Conservation (phyloP, 768 basidiomycete genomes). For the Candolleomyces aberdarensis region DNA sequence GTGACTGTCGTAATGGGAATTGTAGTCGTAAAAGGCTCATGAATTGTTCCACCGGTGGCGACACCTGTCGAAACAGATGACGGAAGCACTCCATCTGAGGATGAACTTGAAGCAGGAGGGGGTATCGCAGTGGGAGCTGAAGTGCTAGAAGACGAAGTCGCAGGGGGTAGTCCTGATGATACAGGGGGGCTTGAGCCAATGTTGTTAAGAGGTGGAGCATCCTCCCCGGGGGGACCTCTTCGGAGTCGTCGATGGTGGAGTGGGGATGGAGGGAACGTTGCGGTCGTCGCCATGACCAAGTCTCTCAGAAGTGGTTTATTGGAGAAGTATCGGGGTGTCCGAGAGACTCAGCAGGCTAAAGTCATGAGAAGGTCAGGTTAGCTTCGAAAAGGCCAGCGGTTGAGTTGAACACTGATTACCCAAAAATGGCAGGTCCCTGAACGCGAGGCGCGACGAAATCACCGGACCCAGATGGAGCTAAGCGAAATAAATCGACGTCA, state of each 20-base stretch:
- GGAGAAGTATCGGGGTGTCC: background rate
- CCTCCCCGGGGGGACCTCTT: background rate
- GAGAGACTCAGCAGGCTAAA: background rate
- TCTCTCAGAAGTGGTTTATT: background rate
- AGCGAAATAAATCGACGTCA: background rate
- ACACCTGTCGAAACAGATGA: background rate
- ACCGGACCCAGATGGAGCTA: conserved; percentile 1
- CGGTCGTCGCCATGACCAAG: background rate
- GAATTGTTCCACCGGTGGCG: conserved; percentile 8
- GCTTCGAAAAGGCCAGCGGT: background rate
- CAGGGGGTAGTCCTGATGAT: background rate
- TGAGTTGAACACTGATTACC: conserved; percentile 6
- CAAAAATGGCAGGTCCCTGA: conserved; percentile 1
- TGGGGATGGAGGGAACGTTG: background rate
- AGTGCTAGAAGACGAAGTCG: background rate
- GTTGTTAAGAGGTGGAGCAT: background rate
- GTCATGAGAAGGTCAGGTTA: conserved; percentile 1
- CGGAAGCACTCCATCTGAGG: background rate
- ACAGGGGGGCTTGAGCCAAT: background rate
- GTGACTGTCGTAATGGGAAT: conserved; percentile 38
- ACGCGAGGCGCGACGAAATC: conserved; percentile 5
- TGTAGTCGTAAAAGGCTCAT: conserved; percentile 26
- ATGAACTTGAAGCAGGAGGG: conserved; percentile 1
- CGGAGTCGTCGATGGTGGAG: background rate
- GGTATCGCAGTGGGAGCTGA: conserved; percentile 4